Percentiles rank a stretch among this genome's conserved stretches.
These are phyloP conservation scores for Alternaria sp. DNA, from an alignment of 2,329 filamentous ascomycete species.

Conservation along the genomic window DNA sequence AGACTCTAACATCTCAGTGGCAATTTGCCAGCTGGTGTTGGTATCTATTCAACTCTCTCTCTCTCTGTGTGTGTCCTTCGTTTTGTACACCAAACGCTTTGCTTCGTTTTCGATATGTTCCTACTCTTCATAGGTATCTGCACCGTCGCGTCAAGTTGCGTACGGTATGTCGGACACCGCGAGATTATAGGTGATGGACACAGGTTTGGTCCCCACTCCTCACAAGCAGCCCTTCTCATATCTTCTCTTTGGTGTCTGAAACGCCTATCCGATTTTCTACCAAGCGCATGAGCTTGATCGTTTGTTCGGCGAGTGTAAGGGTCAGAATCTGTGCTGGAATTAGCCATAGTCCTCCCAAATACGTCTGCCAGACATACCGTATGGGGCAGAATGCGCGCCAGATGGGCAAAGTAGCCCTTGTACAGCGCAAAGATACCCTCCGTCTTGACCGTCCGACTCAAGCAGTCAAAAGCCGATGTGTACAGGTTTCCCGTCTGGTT, in stretches of 20 bases:
- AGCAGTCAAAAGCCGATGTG: conserved; percentile 87
- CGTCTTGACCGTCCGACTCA: conserved; percentile 87
- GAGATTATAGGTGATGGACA: not conserved
- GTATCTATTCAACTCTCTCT: not conserved
- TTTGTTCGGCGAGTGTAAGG: conserved; percentile 92
- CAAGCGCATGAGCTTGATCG: conserved; percentile 86
- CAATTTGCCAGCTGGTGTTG: not conserved
- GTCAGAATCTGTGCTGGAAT: too few relatives aligned
- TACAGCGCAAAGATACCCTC: conserved; percentile 94
- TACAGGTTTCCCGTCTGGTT: conserved; percentile 99
- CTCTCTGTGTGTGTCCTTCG: too few relatives aligned
- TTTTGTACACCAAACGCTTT: not conserved
- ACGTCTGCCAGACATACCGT: conserved; percentile 61
- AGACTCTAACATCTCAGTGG: not conserved
- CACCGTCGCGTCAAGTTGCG: not conserved
- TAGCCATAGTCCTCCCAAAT: too few relatives aligned
- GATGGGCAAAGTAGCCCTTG: conserved; percentile 95
- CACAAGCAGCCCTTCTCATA: conserved; percentile 42
- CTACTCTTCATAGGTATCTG: not conserved
- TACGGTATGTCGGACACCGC: not conserved
- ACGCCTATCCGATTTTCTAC: conserved; percentile 69
- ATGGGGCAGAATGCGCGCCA: conserved; percentile 92
- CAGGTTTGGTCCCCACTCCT: not conserved
- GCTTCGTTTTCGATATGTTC: not conserved
- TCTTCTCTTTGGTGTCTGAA: conserved; percentile 53